Evolutionary conservation across 192 early-diverging fungal genomes (phyloP), one percentile per base, ranked within the genome.

Genomic region (Glomus cerebriforme): DNA sequence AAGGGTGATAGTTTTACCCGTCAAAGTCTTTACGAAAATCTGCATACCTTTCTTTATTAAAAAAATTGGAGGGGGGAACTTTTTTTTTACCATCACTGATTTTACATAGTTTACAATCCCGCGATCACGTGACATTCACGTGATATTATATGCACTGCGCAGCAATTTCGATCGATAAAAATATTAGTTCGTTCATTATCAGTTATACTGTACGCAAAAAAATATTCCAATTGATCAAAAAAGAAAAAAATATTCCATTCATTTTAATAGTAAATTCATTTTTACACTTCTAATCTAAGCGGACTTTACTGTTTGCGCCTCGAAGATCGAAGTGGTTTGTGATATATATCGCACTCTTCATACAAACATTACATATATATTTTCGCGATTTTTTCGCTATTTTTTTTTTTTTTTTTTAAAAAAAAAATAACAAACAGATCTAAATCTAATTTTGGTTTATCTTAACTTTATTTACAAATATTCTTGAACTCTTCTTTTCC

Each of bases 1-100:
- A 49, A 98, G 86, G 78, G 96, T 98, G 88, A 98, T 96, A 83
- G 96, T 98, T 91, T 97, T 98, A 80, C 95, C 96, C 27, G 95
- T 97, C 19, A 98, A 86, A 58, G 94, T 93, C 89, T 95, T 93
- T 65, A 93, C 92, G 70, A 92, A 92, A 73, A 92, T 91, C 62
- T 89, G 88, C 88, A 89, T 91, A 83, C 88, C 17, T 45, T 29
- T 15, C 9, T 47, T 37, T 13, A 5, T 22, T 22, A 22, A 39
- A 37, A 71, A 71, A 24, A 65, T 29, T 17, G 29, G 62, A 63
- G 29, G 62, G 17, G 62, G 37, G 13, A 47, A 47, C 9, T 54
- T 54, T 54, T 54, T 54, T 54, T 54, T 54, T 54, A 10, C 12
- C 47, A 54, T 17, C 15, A 49, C 12, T 17, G 15, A 47, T 47